These are phyloP conservation scores for Pythium periplocum DNA, from an alignment of 352 stramenopile genomes.

Conservation along the genomic window DNA sequence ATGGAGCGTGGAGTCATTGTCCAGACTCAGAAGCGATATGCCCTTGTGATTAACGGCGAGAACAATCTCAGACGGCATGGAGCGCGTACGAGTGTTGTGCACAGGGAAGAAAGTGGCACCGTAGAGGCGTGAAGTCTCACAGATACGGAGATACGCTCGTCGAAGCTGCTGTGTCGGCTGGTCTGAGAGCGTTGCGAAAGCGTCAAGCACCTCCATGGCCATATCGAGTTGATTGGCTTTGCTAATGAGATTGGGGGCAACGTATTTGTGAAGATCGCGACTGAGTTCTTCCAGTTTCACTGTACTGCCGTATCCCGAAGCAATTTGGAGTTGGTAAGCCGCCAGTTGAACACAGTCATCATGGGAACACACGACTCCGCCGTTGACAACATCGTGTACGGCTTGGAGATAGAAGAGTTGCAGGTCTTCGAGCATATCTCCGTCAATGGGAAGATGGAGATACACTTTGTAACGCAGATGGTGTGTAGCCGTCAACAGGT, in stretches of 20 bases:
- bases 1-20: conserved; percentile 53
- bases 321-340: conserved; percentile 61
- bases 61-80: conserved; percentile 47
- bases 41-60: conserved; percentile 63
- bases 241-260: conserved; percentile 33
- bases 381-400: conserved; percentile 56
- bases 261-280: conserved; percentile 25
- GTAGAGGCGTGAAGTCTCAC: conserved; percentile 29
- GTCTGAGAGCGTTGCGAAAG: conserved; percentile 25
- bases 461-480: conserved; percentile 68
- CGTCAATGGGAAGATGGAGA: conserved; percentile 58
- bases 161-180: conserved; percentile 31
- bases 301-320: conserved; percentile 20
- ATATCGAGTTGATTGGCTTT: conserved; percentile 32
- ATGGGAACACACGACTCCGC: conserved; percentile 44
- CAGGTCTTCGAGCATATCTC: conserved; percentile 51
- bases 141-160: conserved; percentile 26
- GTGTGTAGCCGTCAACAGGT: conserved; percentile 9
- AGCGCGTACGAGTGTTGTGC: conserved; percentile 37
- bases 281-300: conserved; percentile 10
- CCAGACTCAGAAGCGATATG: conserved; percentile 48
- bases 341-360: conserved; percentile 55
- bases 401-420: conserved; percentile 70
- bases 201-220: conserved; percentile 29
- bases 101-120: conserved; percentile 65